A percentile compares a stretch with the other conserved stretches of the same genome.
Evolutionary conservation across 768 basidiomycete species (phyloP).

Genomic region (Suillus subalutaceus): DNA sequence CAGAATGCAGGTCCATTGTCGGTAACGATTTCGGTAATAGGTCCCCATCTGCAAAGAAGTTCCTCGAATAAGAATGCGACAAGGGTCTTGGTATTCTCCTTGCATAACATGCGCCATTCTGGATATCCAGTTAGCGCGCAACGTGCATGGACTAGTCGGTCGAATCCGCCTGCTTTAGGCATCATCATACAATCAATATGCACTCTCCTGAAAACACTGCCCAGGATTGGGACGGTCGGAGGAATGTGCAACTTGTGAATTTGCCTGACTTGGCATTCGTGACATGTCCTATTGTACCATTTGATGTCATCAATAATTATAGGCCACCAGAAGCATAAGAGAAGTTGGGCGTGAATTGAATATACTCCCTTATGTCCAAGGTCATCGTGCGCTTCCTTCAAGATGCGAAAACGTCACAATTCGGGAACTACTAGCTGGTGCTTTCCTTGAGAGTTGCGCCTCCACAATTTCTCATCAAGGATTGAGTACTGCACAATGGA

Average conservation of each 20-base stretch:
- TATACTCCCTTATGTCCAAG: conserved; percentile 13
- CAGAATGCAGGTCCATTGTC: neutral
- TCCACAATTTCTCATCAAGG: fast-evolving
- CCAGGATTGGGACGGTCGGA: neutral
- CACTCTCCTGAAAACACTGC: neutral
- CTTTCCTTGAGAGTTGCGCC: neutral
- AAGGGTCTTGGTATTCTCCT: conserved; percentile 12
- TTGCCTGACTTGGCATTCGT: neutral
- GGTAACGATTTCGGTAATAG: conserved; percentile 10
- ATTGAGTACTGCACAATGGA: fast-evolving
- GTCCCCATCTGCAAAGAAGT: conserved; percentile 17
- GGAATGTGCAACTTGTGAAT: neutral
- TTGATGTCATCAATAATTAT: neutral
- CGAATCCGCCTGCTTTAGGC: neutral
- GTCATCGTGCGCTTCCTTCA: neutral
- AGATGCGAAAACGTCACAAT: neutral
- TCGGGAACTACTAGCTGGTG: neutral
- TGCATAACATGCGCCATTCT: conserved; percentile 36
- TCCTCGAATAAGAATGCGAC: conserved; percentile 23
- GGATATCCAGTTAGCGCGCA: conserved; percentile 4
- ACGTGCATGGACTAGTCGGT: conserved; percentile 20
- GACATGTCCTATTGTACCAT: neutral
- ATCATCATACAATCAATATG: conserved; percentile 6
- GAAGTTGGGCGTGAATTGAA: fast-evolving
- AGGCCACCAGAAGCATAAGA: conserved; percentile 2